Evolutionary conservation across 129 eudicot genomes (phyloP), one percentile per base, ranked within the genome.

Genomic region (Tanacetum coccineum): DNA sequence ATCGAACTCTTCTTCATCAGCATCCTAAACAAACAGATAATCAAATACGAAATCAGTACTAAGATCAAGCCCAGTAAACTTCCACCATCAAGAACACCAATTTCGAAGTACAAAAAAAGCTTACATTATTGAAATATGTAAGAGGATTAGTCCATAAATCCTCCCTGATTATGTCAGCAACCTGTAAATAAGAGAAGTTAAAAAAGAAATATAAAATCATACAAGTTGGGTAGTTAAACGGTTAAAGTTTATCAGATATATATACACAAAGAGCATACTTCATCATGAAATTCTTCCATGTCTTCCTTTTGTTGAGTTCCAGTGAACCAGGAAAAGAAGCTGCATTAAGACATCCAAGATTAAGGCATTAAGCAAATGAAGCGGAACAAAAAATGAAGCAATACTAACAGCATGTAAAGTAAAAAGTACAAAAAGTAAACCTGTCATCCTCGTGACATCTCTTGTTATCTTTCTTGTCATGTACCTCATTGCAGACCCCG

Each of bases 101-200:
- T 28, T 3, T 14, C 21, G 10, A 40, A 25, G 21, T 9, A n/a
- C 3, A 7, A n/a, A 26, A 0, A 14, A 26, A 48, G 55, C 17
- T 26, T 75, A 91, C 97, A 78, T 83, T 83, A 74, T 76, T 85
- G 64, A 91, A 91, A 69, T 85, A 91, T 6, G 85, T 58, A 54
- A 91, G 90, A 44, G 97, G 97, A 53, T 91, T 91, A 6, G 94
- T 87, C 97, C 97, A 91, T 67, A 91, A 86, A 67, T 91, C 97
- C 69, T 91, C 97, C 82, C 87, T 91, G 54, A 91, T 91, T 61
- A 88, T 81, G 44, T 91, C 97, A 8, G 97, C 97, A 78, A 91
- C 89, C 96, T 91, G 83, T 26, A 13, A 25, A 45, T 12, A 32
- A n/a, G 28, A 64, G 5, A 51, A 10, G 9, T 36, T 36, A 0